phyloP scores from a whole-genome alignment of 352 stramenopile species.

The Paralagenidium karlingii region DNA sequence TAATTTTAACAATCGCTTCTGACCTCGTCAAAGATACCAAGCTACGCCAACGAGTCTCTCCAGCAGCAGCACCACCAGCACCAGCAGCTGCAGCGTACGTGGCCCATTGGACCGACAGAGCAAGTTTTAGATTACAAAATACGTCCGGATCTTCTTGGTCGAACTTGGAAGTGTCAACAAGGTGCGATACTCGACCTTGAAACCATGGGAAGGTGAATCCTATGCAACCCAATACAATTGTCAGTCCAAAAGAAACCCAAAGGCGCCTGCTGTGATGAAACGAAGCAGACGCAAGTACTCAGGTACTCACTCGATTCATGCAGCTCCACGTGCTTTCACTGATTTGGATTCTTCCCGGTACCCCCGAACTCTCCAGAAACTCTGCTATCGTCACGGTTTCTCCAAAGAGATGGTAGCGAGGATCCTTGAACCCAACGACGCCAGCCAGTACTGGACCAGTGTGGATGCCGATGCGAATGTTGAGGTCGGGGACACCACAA shows the following conservation, averaged over 20 bases:
- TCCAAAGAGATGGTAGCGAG: constrained; percentile 82
- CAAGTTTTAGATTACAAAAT: constrained; percentile 42
- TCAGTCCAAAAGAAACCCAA: neutral
- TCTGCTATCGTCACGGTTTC: constrained; percentile 80
- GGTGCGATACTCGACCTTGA: constrained; percentile 79
- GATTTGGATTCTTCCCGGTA: constrained; percentile 70
- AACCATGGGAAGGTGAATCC: constrained; percentile 59
- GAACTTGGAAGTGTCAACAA: constrained; percentile 60
- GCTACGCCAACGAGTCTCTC: too few relatives aligned
- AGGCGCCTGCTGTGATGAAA: too few relatives aligned
- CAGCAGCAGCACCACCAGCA: too few relatives aligned
- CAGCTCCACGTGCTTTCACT: constrained; percentile 64
- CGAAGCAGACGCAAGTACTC: too few relatives aligned
- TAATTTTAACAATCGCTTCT: too few relatives aligned
- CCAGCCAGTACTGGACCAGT: constrained; percentile 71
- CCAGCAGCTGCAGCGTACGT: too few relatives aligned
- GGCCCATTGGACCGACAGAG: too few relatives aligned
- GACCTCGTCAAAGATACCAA: too few relatives aligned
- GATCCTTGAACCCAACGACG: constrained; percentile 76
- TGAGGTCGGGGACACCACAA: constrained; percentile 43
- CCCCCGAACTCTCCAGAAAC: constrained; percentile 64
- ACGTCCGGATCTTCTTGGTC: constrained; percentile 66
- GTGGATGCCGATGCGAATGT: constrained; percentile 83
- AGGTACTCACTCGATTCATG: constrained; percentile 80
- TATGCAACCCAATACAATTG: too few relatives aligned